Evolutionary conservation across 1,284 basidiomycete genomes (phyloP), one percentile per base, ranked within the genome.

Genomic region (Cystobasidium slooffiae): DNA sequence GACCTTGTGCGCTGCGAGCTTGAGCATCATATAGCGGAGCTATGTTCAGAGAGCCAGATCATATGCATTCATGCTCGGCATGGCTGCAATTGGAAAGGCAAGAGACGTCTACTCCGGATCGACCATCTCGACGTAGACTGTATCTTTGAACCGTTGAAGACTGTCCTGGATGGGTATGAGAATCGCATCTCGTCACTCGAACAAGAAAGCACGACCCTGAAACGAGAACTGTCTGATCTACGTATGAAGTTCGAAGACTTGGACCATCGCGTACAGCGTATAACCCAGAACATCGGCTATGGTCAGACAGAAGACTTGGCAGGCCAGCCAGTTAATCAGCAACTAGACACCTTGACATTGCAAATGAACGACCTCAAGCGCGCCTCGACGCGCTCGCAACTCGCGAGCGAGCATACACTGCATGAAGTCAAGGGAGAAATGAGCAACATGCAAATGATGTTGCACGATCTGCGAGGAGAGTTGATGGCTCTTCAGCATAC

Each of bases 401-500:
- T 24, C 14, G 14, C 51, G 6, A 20, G n/a, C 22, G 70, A 73
- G 6, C 70, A 59, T 8, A 16, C 63, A 8, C 9, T 56, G 9
- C 70, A 56, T 39, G 63, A 73, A 18, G 31, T 66, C 44, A 53
- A 59, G 43, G 63, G 55, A 9, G 63, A 73, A n/a, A 51, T 73
- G 49, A 66, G 53, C 44, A 53, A 47, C 14, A 44, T 73, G 53
- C 70, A 73, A 46, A 66, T 65, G 61, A 62, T 63, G 39, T 41
- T 73, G 63, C 70, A 73, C 44, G 70, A 73, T 20, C 16, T 73
- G 1, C 47, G 63, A 14, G 70, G 70, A 9, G 70, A 73, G 63
- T 41, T 73, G 14, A 73, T 73, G 70, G 70, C 70, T 4, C n/a
- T 73, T 6, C 58, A 59, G 43, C 70, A 73, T 24, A 52, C 51